Percentiles rank a stretch among this genome's conserved stretches.
Conservation (phyloP, 2,329 filamentous ascomycete species). For the Fusarium fracticaudum region DNA sequence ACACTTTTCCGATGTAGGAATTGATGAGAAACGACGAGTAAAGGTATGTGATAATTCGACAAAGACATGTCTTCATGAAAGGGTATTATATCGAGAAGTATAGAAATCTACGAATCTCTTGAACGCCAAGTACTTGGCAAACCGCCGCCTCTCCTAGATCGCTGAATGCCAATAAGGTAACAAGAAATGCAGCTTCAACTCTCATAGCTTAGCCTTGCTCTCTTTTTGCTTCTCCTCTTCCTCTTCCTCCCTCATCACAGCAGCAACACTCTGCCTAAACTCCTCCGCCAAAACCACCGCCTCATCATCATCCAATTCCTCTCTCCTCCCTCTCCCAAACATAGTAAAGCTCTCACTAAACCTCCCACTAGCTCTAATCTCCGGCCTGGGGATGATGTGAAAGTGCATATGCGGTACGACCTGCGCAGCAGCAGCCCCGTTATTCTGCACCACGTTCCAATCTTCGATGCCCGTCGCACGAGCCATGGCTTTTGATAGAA, state of each 20-base stretch:
- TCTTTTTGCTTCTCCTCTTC: conserved; percentile 27
- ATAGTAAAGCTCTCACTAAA: conserved; percentile 78
- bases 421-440: conserved; percentile 87
- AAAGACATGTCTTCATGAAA: conserved; percentile 2
- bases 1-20: conserved; percentile 78
- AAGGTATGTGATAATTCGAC: background rate
- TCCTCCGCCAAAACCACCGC: conserved; percentile 67
- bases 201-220: conserved; percentile 52
- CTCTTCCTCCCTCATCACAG: conserved; percentile 55
- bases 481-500: conserved; percentile 77
- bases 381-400: conserved; percentile 88
- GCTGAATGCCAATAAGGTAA: conserved; percentile 11
- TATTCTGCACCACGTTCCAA: conserved; percentile 98
- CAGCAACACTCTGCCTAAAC: conserved; percentile 60
- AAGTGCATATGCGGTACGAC: conserved; percentile 95
- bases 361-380: conserved; percentile 64
- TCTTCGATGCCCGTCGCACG: conserved; percentile 77
- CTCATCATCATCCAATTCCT: conserved; percentile 81
- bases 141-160: background rate
- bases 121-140: background rate
- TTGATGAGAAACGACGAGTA: conserved; percentile 88
- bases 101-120: background rate
- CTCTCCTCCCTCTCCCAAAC: conserved; percentile 79
- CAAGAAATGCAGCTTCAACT: conserved; percentile 1
- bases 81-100: conserved; percentile 15